Evolutionary conservation across 352 stramenopile genomes (phyloP), one percentile per base, ranked within the genome.

Genomic region (Globisporangium megalacanthum): DNA sequence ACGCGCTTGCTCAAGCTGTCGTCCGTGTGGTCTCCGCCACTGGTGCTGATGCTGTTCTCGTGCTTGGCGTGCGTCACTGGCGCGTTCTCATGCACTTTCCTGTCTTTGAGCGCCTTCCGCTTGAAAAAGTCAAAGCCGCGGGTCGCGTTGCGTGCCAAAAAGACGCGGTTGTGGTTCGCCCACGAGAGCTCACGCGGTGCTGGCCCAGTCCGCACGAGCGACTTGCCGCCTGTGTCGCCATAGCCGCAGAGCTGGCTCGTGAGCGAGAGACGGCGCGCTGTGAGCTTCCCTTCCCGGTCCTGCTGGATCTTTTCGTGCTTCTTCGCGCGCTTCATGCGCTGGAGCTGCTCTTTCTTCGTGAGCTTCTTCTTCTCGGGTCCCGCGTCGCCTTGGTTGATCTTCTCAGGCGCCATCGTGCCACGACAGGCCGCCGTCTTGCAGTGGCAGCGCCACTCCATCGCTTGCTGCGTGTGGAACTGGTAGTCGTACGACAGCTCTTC

Each of bases 401-500:
- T 88, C 39, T 92, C 75, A 0, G 86, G 83, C 17, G 86, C 86
- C 86, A 95, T 95, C 15, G 86, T 95, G 49, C 86, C 86, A 19
- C 86, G 83, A 52, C 86, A 96, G 57, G 80, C 89, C 49, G 70
- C 74, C 4, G 86, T 63, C 51, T 89, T 82, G 64, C 86, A 96
- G 62, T 88, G 84, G 62, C 86, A 96, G 54, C 88, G 90, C 79
- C 84, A 96, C 64, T 92, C 79, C 54, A 92, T 80, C 14, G 85
- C 83, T 47, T 92, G 73, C 31, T 83, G 88, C 41, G 86, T 95
- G 56, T 95, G 80, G 63, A 98, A 97, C 60, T 97, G 88, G 72
- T 98, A 98, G 67, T 98, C 92, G 68, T 98, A 98, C 56, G 86
- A 96, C 10, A 98, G 72, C 66, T 98, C 96, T 52, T 94, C 86